Evolutionary conservation across 1,139 yeast genomes (phyloP).

Genomic region (Taphrina confusa): DNA sequence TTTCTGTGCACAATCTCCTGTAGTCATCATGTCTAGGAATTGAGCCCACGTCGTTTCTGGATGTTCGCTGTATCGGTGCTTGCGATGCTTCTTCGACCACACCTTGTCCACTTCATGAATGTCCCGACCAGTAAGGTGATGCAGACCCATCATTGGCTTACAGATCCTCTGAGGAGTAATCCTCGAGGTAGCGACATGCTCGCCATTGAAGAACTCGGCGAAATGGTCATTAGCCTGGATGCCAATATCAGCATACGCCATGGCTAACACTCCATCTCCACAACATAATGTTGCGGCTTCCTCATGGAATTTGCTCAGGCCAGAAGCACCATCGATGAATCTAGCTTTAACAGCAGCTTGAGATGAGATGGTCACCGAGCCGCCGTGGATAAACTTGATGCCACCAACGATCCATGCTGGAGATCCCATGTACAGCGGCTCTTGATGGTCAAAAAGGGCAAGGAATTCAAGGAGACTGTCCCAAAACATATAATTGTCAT

Average conservation of each 20-base stretch:
- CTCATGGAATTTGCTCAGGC: slow-evolving; percentile 41
- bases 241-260: slow-evolving; percentile 40
- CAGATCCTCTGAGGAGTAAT: slow-evolving; percentile 5
- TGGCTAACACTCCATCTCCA: slow-evolving; percentile 48
- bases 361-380: slow-evolving; percentile 48
- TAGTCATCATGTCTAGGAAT: slow-evolving; percentile 10
- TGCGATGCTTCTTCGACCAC: neutral
- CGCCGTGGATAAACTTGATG: slow-evolving; percentile 48
- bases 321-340: slow-evolving; percentile 41
- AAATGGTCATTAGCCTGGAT: slow-evolving; percentile 14
- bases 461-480: slow-evolving; percentile 45
- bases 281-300: slow-evolving; percentile 44
- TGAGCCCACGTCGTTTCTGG: slow-evolving; percentile 2
- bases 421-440: slow-evolving; percentile 45
- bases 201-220: slow-evolving; percentile 16
- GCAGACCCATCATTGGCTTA: slow-evolving; percentile 18
- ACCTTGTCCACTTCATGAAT: neutral
- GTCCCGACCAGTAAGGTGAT: slow-evolving; percentile 15
- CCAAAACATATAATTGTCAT: slow-evolving; percentile 46
- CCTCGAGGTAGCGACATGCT: neutral
- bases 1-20: too few relatives aligned
- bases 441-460: slow-evolving; percentile 41
- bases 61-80: neutral
- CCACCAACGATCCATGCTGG: slow-evolving; percentile 11
- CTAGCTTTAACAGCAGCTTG: slow-evolving; percentile 44